A percentile compares a stretch with the other conserved stretches of the same genome.
phyloP scores from a whole-genome alignment of 768 basidiomycete species.

The Lyophyllum atratum region DNA sequence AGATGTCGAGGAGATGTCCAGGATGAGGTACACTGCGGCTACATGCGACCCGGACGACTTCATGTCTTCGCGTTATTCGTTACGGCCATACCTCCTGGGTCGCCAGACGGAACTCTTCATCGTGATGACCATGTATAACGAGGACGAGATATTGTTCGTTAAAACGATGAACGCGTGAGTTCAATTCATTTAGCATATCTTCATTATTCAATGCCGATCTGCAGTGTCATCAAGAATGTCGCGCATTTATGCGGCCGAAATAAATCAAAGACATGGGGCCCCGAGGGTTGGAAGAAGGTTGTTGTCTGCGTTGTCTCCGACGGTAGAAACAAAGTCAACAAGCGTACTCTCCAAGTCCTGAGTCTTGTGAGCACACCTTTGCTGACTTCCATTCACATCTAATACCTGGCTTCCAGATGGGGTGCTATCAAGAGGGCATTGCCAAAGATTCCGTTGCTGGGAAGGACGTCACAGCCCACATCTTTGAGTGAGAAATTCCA shows the following conservation, averaged over 20 bases:
- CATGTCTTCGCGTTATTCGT: conserved; percentile 72
- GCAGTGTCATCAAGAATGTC: conserved; percentile 83
- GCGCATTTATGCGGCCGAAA: conserved; percentile 73
- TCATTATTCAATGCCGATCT: conserved; percentile 10
- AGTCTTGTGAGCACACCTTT: conserved; percentile 55
- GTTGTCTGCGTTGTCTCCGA: conserved; percentile 89
- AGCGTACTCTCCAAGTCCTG: conserved; percentile 87
- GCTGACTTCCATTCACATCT: background rate
- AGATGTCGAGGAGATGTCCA: conserved; percentile 72
- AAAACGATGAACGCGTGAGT: conserved; percentile 85
- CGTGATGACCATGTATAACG: conserved; percentile 97
- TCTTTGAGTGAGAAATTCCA: conserved; percentile 71
- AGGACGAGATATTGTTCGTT: conserved; percentile 79
- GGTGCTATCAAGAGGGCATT: conserved; percentile 86
- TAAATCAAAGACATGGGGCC: conserved; percentile 82
- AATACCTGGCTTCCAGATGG: conserved; percentile 54
- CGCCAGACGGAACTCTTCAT: conserved; percentile 92
- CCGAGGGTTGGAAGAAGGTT: conserved; percentile 88
- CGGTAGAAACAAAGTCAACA: conserved; percentile 85
- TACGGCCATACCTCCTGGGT: conserved; percentile 76
- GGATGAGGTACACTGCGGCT: conserved; percentile 86
- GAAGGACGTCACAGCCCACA: conserved; percentile 91
- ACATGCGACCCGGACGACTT: conserved; percentile 92
- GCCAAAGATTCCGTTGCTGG: conserved; percentile 87
- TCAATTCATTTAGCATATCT: background rate